Percentiles rank a stretch among this genome's conserved stretches.
These are phyloP conservation scores for Haplosporangium sp. DNA, from an alignment of 371 early-diverging fungal genomes.

Conservation along the genomic window DNA sequence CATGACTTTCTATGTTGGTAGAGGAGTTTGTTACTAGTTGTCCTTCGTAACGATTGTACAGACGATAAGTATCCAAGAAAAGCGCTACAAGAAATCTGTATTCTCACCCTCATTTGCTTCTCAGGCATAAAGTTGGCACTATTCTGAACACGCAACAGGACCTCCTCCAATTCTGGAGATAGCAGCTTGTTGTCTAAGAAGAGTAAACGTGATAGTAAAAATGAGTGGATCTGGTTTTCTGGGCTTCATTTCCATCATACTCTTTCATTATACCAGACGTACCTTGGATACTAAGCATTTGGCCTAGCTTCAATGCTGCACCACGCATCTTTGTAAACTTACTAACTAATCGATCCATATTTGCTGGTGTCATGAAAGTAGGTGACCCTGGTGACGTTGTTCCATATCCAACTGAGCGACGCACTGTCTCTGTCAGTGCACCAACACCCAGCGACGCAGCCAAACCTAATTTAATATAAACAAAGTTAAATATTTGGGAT, in stretches of 20 bases:
- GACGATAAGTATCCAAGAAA: background rate
- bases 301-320: slow-evolving; percentile 97
- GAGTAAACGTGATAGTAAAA: background rate
- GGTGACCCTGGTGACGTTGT: slow-evolving; percentile 58
- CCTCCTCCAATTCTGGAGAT: slow-evolving; percentile 84
- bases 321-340: slow-evolving; percentile 96
- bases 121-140: slow-evolving; percentile 97
- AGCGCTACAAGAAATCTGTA: background rate
- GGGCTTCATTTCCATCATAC: background rate
- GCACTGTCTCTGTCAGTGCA: slow-evolving; percentile 79
- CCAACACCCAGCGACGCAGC: slow-evolving; percentile 84
- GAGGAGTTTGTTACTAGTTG: background rate
- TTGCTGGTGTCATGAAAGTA: slow-evolving; percentile 76
- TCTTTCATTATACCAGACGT: background rate
- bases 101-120: slow-evolving; percentile 78
- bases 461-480: slow-evolving; percentile 53
- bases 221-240: background rate
- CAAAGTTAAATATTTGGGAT: no score
- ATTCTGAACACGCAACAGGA: slow-evolving; percentile 91
- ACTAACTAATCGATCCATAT: slow-evolving; percentile 88
- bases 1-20: slow-evolving; percentile 68
- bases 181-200: slow-evolving; percentile 68
- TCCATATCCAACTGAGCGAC: slow-evolving; percentile 65
- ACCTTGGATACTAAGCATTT: slow-evolving; percentile 97
- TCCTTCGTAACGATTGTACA: background rate